These are phyloP conservation scores for Aureobasidium melanogenum DNA, from an alignment of 2,329 filamentous ascomycete genomes.

Conservation along the genomic window DNA sequence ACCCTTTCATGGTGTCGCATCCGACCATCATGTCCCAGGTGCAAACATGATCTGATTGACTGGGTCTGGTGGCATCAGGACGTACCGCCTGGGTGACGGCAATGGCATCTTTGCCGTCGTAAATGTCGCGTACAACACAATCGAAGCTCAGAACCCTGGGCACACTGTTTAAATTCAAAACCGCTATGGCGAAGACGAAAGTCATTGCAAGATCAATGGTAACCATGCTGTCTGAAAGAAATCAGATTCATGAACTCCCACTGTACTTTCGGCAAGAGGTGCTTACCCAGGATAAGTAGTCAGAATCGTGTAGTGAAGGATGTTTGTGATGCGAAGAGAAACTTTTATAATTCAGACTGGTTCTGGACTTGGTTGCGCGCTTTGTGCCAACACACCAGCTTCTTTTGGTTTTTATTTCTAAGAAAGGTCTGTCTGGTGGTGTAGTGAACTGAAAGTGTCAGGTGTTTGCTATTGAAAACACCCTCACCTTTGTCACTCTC, in stretches of 20 bases:
- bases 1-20: no score
- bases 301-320: neutral
- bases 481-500: no score
- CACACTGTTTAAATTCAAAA: slow-evolving; percentile 40
- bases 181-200: slow-evolving; percentile 31
- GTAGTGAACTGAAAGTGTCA: neutral
- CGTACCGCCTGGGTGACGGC: slow-evolving; percentile 31
- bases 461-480: no score
- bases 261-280: slow-evolving; percentile 28
- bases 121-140: slow-evolving; percentile 34
- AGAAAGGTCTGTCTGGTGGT: slow-evolving; percentile 15
- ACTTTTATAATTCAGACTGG: neutral
- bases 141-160: slow-evolving; percentile 31
- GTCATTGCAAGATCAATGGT: slow-evolving; percentile 30
- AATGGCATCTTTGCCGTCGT: slow-evolving; percentile 32
- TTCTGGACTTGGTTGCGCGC: neutral
- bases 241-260: slow-evolving; percentile 31
- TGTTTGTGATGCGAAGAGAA: neutral
- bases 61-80: slow-evolving; percentile 41
- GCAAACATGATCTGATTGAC: slow-evolving; percentile 34
- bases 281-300: neutral
- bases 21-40: no score
- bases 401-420: neutral
- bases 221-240: slow-evolving; percentile 28
- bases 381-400: neutral